Evolutionary conservation across 495 filamentous ascomycete genomes (phyloP), one percentile per base, ranked within the genome.

Genomic region (Polyplosphaeria fusca): DNA sequence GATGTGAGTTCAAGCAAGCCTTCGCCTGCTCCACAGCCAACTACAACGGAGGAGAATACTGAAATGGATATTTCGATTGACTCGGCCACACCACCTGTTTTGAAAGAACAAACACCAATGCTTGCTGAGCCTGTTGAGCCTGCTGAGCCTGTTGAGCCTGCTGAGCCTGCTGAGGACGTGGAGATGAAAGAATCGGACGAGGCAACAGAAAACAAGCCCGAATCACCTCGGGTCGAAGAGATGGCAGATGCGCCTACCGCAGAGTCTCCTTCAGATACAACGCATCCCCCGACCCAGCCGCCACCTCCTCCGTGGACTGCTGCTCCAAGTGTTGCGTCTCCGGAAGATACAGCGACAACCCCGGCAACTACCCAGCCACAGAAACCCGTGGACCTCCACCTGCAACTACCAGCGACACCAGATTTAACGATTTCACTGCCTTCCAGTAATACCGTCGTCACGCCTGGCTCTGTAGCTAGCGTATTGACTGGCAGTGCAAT

Each of bases 401-500:
- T 57, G 20, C 44, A 60, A 28, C 52, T 54, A 28, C 65, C 58
- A 14, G 54, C 52, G 32, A 49, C 27, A 16, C 51, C 56, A 37
- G 42, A 60, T 37, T 32, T 73, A 71, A 2, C 70, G 68, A 3
- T 73, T 74, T 27, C 72, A 57, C 27, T 70, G 55, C 39, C 58
- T 58, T 16, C 77, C 13, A 73, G 79, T 12, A 77, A 77, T 23
- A 70, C 76, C 1, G 69, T 65, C 11, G 69, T 72, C 26, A 61
- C 68, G 1, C 59, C 64, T 2, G 60, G 49, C 4, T 47, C 51
- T n/a, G 47, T 53, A 20, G 51, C 54, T 13, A 59, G 55, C 25
- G 24, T 38, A 12, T 25, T 63, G 11, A 55, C 55, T 3, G 35
- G 50, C 14, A 46, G 27, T 28, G 70, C 76, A 11, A 37, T 73